Evolutionary conservation across 768 basidiomycete genomes (phyloP).

Genomic region (Collybiopsis confluens): DNA sequence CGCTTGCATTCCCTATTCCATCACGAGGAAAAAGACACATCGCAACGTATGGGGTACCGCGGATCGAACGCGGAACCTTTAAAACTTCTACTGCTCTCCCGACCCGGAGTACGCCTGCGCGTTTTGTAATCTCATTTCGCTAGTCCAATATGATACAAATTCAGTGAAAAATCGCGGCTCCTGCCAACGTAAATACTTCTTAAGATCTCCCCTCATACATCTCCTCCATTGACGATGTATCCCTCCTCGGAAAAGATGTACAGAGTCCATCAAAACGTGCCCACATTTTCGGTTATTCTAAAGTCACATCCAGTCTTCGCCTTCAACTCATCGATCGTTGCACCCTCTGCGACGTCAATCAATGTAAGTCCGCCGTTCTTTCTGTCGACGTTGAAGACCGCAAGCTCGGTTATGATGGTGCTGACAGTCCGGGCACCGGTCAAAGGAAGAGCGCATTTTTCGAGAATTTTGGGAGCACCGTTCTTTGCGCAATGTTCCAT

Average conservation of each 20-base stretch:
- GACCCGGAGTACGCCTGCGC: too few species aligned
- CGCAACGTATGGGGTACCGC: too few species aligned
- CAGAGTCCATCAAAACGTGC: conserved; percentile 33
- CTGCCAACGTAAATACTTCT: too few species aligned
- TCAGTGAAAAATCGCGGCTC: not conserved
- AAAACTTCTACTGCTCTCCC: too few species aligned
- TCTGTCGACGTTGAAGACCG: conserved; percentile 86
- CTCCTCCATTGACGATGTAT: too few species aligned
- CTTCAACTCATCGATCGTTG: conserved; percentile 77
- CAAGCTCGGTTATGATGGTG: conserved; percentile 90
- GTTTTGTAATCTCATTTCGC: too few species aligned
- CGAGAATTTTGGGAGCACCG: conserved; percentile 84
- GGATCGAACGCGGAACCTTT: too few species aligned
- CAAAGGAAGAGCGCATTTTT: conserved; percentile 76
- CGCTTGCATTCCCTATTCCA: too few species aligned
- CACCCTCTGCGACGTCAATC: conserved; percentile 81
- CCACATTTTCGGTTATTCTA: conserved; percentile 49
- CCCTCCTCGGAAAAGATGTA: not conserved
- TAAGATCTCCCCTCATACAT: too few species aligned
- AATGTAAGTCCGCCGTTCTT: conserved; percentile 66
- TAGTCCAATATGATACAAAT: too few species aligned
- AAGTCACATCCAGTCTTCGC: conserved; percentile 88
- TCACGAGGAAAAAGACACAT: too few species aligned
- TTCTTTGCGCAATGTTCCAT: conserved; percentile 92
- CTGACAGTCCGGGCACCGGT: conserved; percentile 88